Evolutionary conservation across 208 protist genomes (phyloP).

Genomic region (Polymyxa betae): DNA sequence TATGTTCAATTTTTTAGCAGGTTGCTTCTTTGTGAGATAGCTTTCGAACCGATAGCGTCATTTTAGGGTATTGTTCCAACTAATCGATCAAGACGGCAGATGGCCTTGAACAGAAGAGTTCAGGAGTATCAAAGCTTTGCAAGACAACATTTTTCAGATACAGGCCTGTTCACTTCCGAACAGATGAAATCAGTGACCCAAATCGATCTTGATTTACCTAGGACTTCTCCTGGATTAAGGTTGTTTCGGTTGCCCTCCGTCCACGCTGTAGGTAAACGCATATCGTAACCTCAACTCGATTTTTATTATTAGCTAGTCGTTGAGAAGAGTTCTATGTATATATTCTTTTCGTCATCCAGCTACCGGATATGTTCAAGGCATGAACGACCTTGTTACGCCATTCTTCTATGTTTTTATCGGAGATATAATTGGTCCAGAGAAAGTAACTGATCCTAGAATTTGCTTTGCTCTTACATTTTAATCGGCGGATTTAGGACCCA

Average conservation of each 20-base stretch:
- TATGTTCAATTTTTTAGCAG: too few species aligned
- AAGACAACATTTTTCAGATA: background rate
- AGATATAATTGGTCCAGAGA: conserved; percentile 40
- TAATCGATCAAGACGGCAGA: conserved; percentile 17
- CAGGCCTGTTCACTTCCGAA: background rate
- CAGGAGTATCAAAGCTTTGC: conserved; percentile 37
- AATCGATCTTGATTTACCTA: conserved; percentile 84
- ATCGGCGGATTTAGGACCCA: background rate
- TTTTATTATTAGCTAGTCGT: background rate
- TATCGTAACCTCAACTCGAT: too few species aligned
- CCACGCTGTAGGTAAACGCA: conserved; percentile 71
- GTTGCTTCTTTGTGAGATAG: background rate
- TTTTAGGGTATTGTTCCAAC: conserved; percentile 48
- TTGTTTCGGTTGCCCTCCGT: conserved; percentile 75
- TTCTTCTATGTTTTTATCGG: conserved; percentile 83
- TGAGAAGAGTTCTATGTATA: conserved; percentile 87
- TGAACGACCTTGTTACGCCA: conserved; percentile 87
- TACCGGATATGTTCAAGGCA: conserved; percentile 88
- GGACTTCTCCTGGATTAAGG: conserved; percentile 77
- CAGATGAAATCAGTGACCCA: conserved; percentile 75
- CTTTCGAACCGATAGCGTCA: background rate
- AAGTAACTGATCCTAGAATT: background rate
- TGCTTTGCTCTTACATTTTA: background rate
- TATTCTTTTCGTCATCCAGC: conserved; percentile 88
- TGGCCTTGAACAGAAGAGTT: background rate